Conservation (phyloP, 2,329 filamentous ascomycete species). For the Chrysosphaeria jannelii region DNA sequence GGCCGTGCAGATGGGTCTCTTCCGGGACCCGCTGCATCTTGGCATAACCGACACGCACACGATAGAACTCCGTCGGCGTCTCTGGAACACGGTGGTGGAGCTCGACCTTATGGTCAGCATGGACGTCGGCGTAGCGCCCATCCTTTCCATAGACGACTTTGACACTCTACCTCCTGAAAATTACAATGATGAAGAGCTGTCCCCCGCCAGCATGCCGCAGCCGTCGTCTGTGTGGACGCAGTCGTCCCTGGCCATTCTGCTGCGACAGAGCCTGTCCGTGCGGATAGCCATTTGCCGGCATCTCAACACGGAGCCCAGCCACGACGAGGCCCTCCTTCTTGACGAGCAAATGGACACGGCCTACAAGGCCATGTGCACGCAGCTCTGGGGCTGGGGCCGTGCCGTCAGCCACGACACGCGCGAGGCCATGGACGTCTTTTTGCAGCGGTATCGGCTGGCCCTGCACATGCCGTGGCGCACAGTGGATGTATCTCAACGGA, state of each 20-base stretch:
- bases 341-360: slow-evolving; percentile 12
- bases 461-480: slow-evolving; percentile 21
- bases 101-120: slow-evolving; percentile 14
- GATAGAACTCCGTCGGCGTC: slow-evolving; percentile 15
- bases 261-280: slow-evolving; percentile 13
- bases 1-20: slow-evolving; percentile 19
- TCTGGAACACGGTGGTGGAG: slow-evolving; percentile 23
- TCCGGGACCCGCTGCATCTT: slow-evolving; percentile 17
- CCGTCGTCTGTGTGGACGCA: no score
- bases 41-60: no score
- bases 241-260: slow-evolving; percentile 17
- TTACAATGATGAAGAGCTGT: no score
- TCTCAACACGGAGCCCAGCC: slow-evolving; percentile 16
- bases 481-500: slow-evolving; percentile 24
- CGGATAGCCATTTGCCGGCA: slow-evolving; percentile 14
- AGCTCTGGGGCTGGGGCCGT: slow-evolving; percentile 7
- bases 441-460: slow-evolving; percentile 17
- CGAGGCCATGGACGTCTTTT: slow-evolving; percentile 11
- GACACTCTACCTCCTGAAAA: slow-evolving; percentile 17
- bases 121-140: slow-evolving; percentile 13
- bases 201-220: no score
- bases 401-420: slow-evolving; percentile 3
- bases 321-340: slow-evolving; percentile 16
- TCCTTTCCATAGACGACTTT: slow-evolving; percentile 15
- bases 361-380: slow-evolving; percentile 9